A percentile compares a stretch with the other conserved stretches of the same genome.
These are phyloP conservation scores for Leccinellum albellum DNA, from an alignment of 768 basidiomycete species.

Conservation along the genomic window DNA sequence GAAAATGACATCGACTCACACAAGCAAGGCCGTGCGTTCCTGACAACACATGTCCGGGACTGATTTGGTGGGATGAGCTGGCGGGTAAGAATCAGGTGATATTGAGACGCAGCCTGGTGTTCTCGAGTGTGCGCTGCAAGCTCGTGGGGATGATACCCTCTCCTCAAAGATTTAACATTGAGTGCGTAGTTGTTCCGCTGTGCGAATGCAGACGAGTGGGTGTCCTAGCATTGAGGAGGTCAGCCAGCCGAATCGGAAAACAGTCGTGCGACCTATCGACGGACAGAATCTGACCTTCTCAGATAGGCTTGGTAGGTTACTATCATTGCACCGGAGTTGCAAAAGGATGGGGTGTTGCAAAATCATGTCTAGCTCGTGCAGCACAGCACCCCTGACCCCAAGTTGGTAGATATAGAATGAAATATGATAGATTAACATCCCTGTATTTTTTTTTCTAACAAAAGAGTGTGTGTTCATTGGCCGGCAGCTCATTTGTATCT, in stretches of 20 bases:
- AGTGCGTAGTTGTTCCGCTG: conserved; percentile 63
- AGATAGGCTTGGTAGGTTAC: conserved; percentile 86
- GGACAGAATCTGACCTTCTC: conserved; percentile 44
- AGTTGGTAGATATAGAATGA: background rate
- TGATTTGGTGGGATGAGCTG: conserved; percentile 64
- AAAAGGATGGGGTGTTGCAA: background rate
- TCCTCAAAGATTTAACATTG: conserved; percentile 88
- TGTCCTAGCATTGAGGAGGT: conserved; percentile 40
- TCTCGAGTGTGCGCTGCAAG: conserved; percentile 40
- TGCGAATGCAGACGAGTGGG: conserved; percentile 69
- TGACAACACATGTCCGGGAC: conserved; percentile 78
- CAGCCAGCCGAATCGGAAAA: background rate
- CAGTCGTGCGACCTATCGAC: background rate
- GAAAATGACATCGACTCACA: conserved; percentile 35
- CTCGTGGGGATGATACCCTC: conserved; percentile 86
- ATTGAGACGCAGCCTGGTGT: conserved; percentile 35
- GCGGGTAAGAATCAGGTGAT: conserved; percentile 57
- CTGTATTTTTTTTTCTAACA: background rate
- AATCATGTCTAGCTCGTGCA: background rate
- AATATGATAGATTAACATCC: background rate
- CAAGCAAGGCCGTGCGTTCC: conserved; percentile 52
- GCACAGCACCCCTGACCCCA: background rate
- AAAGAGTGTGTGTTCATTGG: background rate
- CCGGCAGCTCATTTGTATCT: background rate
- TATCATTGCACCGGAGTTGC: background rate